phyloP scores from a whole-genome alignment of 306 rosid genomes.

The Quillaja saponaria region DNA sequence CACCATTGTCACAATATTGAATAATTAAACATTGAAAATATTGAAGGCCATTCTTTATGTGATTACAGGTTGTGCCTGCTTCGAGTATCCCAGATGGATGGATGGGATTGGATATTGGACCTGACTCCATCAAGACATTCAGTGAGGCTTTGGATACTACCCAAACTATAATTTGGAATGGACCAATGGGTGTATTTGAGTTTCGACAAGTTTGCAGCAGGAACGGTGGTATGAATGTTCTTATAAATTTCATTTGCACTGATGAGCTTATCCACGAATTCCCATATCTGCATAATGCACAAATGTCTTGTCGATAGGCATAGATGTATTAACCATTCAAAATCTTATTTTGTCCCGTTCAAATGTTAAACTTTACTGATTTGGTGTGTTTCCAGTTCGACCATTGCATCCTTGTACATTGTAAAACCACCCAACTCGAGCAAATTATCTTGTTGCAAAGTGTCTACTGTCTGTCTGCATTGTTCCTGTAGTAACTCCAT shows the following conservation, averaged over 20 bases:
- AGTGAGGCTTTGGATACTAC: slow-evolving; percentile 65
- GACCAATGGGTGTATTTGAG: slow-evolving; percentile 99
- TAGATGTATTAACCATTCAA: neutral
- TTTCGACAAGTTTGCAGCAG: slow-evolving; percentile 81
- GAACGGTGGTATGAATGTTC: slow-evolving; percentile 67
- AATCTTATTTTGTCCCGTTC: neutral
- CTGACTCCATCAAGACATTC: slow-evolving; percentile 82
- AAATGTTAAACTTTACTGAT: neutral
- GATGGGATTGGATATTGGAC: slow-evolving; percentile 99
- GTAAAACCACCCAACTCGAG: neutral
- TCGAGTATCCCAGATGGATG: slow-evolving; percentile 84
- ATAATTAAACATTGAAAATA: slow-evolving; percentile 3
- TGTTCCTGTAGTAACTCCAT: too few species aligned
- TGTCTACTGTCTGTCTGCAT: too few species aligned
- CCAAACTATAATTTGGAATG: slow-evolving; percentile 87
- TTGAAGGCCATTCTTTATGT: slow-evolving; percentile 13
- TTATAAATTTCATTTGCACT: neutral
- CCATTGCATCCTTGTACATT: neutral
- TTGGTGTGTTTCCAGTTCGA: neutral
- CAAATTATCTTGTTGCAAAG: too few species aligned
- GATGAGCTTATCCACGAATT: too few species aligned
- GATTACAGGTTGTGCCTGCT: slow-evolving; percentile 71
- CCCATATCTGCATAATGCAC: too few species aligned
- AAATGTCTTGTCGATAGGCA: neutral
- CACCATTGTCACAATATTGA: neutral